A percentile compares a stretch with the other conserved stretches of the same genome.
Evolutionary conservation across 2,329 filamentous ascomycete species (phyloP).

Genomic region (Hymenoscyphus salicellus): DNA sequence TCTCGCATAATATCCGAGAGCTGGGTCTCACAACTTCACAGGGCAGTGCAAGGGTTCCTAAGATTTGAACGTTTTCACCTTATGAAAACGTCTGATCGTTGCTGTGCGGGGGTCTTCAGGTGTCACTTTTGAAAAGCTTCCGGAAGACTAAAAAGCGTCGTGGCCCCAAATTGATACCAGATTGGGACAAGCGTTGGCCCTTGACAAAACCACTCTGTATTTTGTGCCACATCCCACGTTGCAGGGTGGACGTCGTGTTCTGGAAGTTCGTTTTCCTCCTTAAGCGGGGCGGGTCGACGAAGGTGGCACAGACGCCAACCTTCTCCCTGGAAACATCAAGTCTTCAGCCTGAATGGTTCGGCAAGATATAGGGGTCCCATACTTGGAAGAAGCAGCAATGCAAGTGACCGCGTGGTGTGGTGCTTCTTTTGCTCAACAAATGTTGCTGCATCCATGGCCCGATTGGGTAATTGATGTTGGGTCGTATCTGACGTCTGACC

Average conservation of each 20-base stretch:
- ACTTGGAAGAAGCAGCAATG: slow-evolving; percentile 8
- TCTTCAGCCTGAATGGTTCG: slow-evolving; percentile 20
- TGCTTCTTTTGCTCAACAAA: background rate
- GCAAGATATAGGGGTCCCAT: slow-evolving; percentile 1
- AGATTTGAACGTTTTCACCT: slow-evolving; percentile 3
- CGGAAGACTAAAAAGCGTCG: slow-evolving; percentile 17
- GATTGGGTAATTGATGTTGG: background rate
- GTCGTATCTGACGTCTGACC: background rate
- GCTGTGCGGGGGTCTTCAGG: slow-evolving; percentile 4
- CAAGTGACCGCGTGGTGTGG: slow-evolving; percentile 18
- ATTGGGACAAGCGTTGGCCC: slow-evolving; percentile 15
- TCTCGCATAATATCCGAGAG: slow-evolving; percentile 24
- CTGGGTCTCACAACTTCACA: slow-evolving; percentile 19
- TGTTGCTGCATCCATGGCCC: background rate
- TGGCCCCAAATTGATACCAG: slow-evolving; percentile 9
- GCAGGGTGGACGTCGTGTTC: slow-evolving; percentile 9
- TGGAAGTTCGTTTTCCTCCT: slow-evolving; percentile 9
- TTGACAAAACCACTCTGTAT: slow-evolving; percentile 1
- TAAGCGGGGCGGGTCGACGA: background rate
- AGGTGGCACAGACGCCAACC: slow-evolving; percentile 22
- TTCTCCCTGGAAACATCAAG: slow-evolving; percentile 20
- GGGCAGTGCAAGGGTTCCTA: slow-evolving; percentile 7
- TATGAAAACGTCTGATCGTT: slow-evolving; percentile 19
- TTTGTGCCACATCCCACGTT: slow-evolving; percentile 5
- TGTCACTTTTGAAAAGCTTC: slow-evolving; percentile 13